A percentile compares a stretch with the other conserved stretches of the same genome.
These are phyloP conservation scores for Apiospora arundinis DNA, from an alignment of 2,329 filamentous ascomycete genomes.

Conservation along the genomic window DNA sequence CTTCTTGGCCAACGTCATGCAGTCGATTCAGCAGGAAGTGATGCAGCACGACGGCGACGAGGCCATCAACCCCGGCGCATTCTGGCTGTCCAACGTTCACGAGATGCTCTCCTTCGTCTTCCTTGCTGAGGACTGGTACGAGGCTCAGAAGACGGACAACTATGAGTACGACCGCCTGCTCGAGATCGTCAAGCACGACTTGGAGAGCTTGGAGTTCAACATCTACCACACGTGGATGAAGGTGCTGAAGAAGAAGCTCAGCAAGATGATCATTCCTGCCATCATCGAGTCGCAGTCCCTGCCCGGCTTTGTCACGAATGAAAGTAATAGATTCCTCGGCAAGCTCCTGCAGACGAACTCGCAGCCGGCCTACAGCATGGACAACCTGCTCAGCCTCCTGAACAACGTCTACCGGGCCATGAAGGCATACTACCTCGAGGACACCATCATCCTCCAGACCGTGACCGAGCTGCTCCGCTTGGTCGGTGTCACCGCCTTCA, in stretches of 20 bases:
- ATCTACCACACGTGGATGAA: conserved; percentile 99
- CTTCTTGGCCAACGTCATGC: conserved; percentile 99
- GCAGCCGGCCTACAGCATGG: conserved; percentile 97
- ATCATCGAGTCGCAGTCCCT: conserved; percentile 99
- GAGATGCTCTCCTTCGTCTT: conserved; percentile 99
- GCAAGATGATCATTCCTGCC: conserved; percentile 99
- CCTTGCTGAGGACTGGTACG: conserved; percentile 98
- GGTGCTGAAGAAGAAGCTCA: conserved; percentile 97
- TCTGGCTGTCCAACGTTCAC: conserved; percentile 99
- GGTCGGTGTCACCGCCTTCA: conserved; percentile 97
- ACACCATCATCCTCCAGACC: conserved; percentile 93
- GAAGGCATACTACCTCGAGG: conserved; percentile 98
- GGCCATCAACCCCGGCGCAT: conserved; percentile 94
- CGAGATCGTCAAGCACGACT: conserved; percentile 98
- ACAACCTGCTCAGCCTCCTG: conserved; percentile 91
- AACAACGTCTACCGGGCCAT: conserved; percentile 99
- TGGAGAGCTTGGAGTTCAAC: conserved; percentile 98
- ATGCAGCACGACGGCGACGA: conserved; percentile 99
- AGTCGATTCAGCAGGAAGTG: conserved; percentile 98
- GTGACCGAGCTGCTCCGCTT: conserved; percentile 91
- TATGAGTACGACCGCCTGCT: conserved; percentile 97
- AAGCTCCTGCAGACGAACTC: conserved; percentile 93
- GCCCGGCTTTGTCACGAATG: conserved; percentile 97
- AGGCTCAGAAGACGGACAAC: conserved; percentile 98
- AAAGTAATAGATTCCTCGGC: conserved; percentile 97